Evolutionary conservation across 2,329 filamentous ascomycete species (phyloP).

Genomic region (Ceratocystis colombiana): DNA sequence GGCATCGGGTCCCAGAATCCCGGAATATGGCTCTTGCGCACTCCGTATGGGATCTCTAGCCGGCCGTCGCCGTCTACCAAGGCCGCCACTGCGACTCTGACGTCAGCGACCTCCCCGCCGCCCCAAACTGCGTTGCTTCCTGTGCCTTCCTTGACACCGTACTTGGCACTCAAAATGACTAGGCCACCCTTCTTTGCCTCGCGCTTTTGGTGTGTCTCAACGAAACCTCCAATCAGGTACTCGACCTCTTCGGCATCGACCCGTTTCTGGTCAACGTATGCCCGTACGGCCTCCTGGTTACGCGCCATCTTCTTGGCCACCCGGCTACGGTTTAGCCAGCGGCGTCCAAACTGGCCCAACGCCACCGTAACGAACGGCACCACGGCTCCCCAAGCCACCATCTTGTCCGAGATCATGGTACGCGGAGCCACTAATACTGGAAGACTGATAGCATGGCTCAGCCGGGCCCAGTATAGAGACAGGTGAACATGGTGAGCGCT

Average conservation of each 20-base stretch:
- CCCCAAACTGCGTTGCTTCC: constrained; percentile 29
- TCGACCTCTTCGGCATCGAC: constrained; percentile 40
- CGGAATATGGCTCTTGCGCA: constrained; percentile 38
- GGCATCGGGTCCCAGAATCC: constrained; percentile 46
- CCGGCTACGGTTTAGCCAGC: constrained; percentile 33
- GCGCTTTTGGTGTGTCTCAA: constrained; percentile 35
- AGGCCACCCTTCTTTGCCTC: constrained; percentile 34
- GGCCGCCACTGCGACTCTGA: constrained; percentile 41
- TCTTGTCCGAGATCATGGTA: constrained; percentile 28
- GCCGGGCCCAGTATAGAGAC: constrained; percentile 40
- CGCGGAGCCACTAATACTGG: constrained; percentile 28
- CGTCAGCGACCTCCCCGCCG: constrained; percentile 41
- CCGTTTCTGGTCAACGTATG: constrained; percentile 32
- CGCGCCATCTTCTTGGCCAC: constrained; percentile 24
- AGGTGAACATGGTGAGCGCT: constrained; percentile 37
- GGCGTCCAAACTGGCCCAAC: constrained; percentile 28
- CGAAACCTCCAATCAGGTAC: constrained; percentile 36
- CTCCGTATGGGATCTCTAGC: constrained; percentile 35
- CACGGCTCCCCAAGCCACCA: constrained; percentile 35
- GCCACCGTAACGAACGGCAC: constrained; percentile 37
- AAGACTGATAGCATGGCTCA: constrained; percentile 32
- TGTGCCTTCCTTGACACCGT: constrained; percentile 33
- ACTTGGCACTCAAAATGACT: constrained; percentile 43
- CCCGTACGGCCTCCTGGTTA: constrained; percentile 7
- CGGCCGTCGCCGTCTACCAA: constrained; percentile 35